A percentile compares a stretch with the other conserved stretches of the same genome.
Conservation (phyloP, 2,329 filamentous ascomycete species). For the Hysterium pulicare region DNA sequence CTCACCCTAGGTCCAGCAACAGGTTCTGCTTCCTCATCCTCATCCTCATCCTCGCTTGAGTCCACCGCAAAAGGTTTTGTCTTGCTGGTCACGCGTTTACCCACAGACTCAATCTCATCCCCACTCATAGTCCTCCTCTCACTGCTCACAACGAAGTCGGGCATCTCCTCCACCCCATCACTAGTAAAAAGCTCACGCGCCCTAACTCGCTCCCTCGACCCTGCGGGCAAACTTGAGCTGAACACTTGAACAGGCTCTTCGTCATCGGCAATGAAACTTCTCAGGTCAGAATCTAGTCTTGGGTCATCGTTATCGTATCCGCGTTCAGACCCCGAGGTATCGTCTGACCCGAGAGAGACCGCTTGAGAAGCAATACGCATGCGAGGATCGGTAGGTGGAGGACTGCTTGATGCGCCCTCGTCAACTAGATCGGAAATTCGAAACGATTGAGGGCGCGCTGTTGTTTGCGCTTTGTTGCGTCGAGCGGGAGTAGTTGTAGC, state of each 20-base stretch:
- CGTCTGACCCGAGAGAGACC: constrained; percentile 42
- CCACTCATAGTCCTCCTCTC: constrained; percentile 6
- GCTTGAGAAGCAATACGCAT: constrained; percentile 37
- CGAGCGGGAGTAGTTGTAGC: constrained; percentile 17
- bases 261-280: constrained; percentile 45
- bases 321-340: constrained; percentile 38
- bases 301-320: constrained; percentile 42
- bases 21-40: constrained; percentile 16
- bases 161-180: constrained; percentile 29
- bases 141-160: constrained; percentile 2
- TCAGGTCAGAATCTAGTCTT: constrained; percentile 42
- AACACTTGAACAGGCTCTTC: constrained; percentile 29
- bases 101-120: constrained; percentile 4
- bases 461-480: constrained; percentile 10
- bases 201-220: neutral
- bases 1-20: constrained; percentile 15
- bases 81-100: constrained; percentile 5
- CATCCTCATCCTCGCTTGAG: constrained; percentile 18
- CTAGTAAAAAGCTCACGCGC: constrained; percentile 19
- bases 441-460: constrained; percentile 17
- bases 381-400: constrained; percentile 38
- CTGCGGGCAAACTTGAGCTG: neutral
- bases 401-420: constrained; percentile 34
- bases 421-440: constrained; percentile 26
- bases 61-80: constrained; percentile 18